A percentile compares a stretch with the other conserved stretches of the same genome.
Conservation (phyloP, 805 yeast genomes). For the Nakazawaea wickerhamii region DNA sequence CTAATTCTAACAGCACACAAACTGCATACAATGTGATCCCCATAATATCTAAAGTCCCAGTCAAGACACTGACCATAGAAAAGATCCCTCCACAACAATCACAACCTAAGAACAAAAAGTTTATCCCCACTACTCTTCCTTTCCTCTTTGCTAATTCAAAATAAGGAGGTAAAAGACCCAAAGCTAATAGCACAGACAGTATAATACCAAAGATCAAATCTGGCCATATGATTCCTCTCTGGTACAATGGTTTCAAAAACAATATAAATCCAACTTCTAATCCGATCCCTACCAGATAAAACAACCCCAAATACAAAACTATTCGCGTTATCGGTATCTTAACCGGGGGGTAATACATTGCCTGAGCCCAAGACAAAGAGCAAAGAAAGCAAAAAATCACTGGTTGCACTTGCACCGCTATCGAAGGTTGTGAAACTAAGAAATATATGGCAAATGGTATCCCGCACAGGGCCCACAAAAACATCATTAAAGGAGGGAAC, state of each 20-base stretch:
- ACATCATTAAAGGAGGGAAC: conserved; percentile 81
- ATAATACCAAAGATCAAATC: conserved; percentile 40
- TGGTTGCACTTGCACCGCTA: conserved; percentile 50
- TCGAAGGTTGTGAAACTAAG: conserved; percentile 39
- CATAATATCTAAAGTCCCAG: conserved; percentile 60
- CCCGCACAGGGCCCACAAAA: conserved; percentile 69
- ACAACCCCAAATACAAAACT: conserved; percentile 24
- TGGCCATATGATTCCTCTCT: conserved; percentile 41
- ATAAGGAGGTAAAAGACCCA: conserved; percentile 52
- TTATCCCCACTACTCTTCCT: conserved; percentile 52
- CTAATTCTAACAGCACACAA: conserved; percentile 70
- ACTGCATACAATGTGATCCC: conserved; percentile 72
- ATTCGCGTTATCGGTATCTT: conserved; percentile 27
- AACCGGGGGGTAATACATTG: conserved; percentile 49
- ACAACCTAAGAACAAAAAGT: conserved; percentile 43
- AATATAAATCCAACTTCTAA: conserved; percentile 45
- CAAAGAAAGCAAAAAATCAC: conserved; percentile 49
- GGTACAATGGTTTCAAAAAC: conserved; percentile 43
- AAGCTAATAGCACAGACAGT: conserved; percentile 43
- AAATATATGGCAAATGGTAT: conserved; percentile 50
- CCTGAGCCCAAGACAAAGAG: conserved; percentile 40
- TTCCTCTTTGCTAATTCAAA: conserved; percentile 45
- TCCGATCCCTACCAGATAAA: conserved; percentile 32
- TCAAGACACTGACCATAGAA: conserved; percentile 55
- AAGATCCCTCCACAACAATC: conserved; percentile 54